A percentile compares a stretch with the other conserved stretches of the same genome.
Evolutionary conservation across 331 rosid species (phyloP).

Genomic region (Phaseolus coccineus): DNA sequence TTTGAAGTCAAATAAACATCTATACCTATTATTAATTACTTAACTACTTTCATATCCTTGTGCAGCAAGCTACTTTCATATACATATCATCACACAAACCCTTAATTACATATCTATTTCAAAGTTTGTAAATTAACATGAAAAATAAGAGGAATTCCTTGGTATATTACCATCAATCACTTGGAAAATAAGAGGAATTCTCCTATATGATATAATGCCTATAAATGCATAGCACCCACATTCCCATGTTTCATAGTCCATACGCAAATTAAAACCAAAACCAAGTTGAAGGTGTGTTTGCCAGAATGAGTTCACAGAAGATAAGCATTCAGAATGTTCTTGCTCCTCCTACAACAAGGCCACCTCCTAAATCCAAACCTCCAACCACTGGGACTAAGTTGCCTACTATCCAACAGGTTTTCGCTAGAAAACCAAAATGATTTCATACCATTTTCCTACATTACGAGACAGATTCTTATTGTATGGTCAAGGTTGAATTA

Average conservation of each 20-base stretch:
- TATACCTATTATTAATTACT: too few species aligned
- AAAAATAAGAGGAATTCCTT: conserved; percentile 5
- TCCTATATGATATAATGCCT: neutral
- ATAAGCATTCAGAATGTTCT: conserved; percentile 1
- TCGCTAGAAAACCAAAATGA: neutral
- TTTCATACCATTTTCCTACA: neutral
- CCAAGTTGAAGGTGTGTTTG: neutral
- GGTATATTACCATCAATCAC: neutral
- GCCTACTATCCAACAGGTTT: neutral
- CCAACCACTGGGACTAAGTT: conserved; percentile 23
- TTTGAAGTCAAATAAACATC: too few species aligned
- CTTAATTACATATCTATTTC: neutral
- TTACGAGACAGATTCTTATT: too few species aligned
- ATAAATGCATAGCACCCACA: neutral
- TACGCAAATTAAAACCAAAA: neutral
- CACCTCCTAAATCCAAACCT: conserved; percentile 30
- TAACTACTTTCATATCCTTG: neutral
- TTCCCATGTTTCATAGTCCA: neutral
- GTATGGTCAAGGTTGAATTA: too few species aligned
- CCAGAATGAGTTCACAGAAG: neutral
- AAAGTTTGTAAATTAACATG: neutral
- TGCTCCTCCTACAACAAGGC: conserved; percentile 15
- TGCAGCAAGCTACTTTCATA: neutral
- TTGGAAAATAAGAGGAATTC: neutral
- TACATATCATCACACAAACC: too few species aligned